Evolutionary conservation across 2,329 filamentous ascomycete species (phyloP).

Genomic region (Berkeleyomyces rouxiae): DNA sequence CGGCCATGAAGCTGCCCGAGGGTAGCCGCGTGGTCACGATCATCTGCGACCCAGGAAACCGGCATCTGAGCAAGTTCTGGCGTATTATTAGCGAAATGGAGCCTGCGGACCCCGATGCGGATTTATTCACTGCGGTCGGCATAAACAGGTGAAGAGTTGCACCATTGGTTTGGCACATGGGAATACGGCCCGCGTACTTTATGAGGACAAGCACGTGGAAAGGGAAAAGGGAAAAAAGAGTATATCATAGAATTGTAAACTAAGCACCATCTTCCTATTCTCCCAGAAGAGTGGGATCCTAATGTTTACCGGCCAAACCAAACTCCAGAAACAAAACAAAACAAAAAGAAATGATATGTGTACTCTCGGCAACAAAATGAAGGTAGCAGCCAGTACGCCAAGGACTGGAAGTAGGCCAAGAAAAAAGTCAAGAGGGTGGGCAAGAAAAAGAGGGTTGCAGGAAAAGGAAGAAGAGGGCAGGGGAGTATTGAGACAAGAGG

Average conservation of each 20-base stretch:
- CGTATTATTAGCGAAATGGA: conserved; percentile 53
- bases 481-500: conserved; percentile 1
- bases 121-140: conserved; percentile 35
- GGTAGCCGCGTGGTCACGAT: conserved; percentile 61
- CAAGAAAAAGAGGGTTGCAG: conserved; percentile 2
- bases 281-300: background rate
- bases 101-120: conserved; percentile 40
- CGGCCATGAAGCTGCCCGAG: conserved; percentile 44
- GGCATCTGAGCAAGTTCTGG: conserved; percentile 78
- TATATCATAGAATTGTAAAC: background rate
- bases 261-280: conserved; percentile 1
- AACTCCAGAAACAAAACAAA: background rate
- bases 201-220: background rate
- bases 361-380: background rate
- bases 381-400: background rate
- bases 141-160: conserved; percentile 18
- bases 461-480: conserved; percentile 8
- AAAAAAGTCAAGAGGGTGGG: conserved; percentile 11
- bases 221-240: background rate
- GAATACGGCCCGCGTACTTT: background rate
- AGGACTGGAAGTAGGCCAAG: background rate
- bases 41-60: conserved; percentile 68
- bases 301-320: conserved; percentile 9
- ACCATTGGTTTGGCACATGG: no score
- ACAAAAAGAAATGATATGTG: background rate